Evolutionary conservation across 768 basidiomycete genomes (phyloP).

Genomic region (Candolleomyces efflorescens): DNA sequence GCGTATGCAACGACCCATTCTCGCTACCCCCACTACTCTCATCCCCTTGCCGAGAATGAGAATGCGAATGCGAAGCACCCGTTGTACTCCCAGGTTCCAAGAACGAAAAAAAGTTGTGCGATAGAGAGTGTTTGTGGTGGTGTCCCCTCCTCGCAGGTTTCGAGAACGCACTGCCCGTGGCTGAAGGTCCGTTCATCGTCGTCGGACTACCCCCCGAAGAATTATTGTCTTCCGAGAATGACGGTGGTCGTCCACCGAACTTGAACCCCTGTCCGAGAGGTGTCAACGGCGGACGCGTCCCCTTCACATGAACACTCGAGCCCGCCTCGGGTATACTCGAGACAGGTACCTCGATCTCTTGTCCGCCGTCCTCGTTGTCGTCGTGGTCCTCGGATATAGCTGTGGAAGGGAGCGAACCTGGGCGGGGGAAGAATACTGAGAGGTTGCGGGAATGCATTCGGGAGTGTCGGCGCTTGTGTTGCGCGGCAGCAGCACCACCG

Average conservation of each 20-base stretch:
- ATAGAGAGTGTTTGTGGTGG: too few relatives aligned
- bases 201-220: constrained; percentile 1
- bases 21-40: not conserved
- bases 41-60: too few relatives aligned
- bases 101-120: too few relatives aligned
- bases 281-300: constrained; percentile 28
- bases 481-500: too few relatives aligned
- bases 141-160: too few relatives aligned
- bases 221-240: constrained; percentile 19
- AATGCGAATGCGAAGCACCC: too few relatives aligned
- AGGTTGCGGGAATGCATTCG: constrained; percentile 89
- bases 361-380: not conserved
- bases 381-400: constrained; percentile 67
- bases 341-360: constrained; percentile 45
- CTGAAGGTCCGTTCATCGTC: too few relatives aligned
- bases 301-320: constrained; percentile 36
- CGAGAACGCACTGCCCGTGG: too few relatives aligned
- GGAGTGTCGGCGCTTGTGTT: constrained; percentile 46
- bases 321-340: constrained; percentile 42
- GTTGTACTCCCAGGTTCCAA: too few relatives aligned
- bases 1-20: constrained; percentile 42
- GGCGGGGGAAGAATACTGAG: constrained; percentile 87
- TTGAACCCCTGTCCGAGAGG: constrained; percentile 56
- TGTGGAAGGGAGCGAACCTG: constrained; percentile 54
- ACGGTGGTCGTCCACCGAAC: constrained; percentile 56